These are phyloP conservation scores for Aristolochia californica DNA, from an alignment of 164 flowering plant genomes.

Conservation along the genomic window DNA sequence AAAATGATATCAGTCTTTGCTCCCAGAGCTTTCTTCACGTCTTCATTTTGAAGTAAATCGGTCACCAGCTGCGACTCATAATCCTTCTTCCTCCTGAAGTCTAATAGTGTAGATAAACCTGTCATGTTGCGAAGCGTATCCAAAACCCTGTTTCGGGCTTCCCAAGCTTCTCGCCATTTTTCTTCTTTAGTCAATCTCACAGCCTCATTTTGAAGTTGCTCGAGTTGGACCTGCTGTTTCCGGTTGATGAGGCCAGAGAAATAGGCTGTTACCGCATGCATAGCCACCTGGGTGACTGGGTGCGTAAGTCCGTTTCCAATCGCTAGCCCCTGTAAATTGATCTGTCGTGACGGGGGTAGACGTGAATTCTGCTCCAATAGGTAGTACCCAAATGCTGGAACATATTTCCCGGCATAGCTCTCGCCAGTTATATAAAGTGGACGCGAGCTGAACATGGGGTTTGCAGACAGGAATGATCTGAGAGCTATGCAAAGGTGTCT, in stretches of 20 bases:
- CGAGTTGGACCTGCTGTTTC: constrained; percentile 31
- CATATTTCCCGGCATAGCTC: constrained; percentile 81
- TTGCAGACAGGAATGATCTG: constrained; percentile 19
- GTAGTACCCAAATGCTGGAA: constrained; percentile 63
- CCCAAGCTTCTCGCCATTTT: constrained; percentile 18
- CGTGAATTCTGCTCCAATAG: constrained; percentile 19
- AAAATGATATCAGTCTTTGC: constrained; percentile 26
- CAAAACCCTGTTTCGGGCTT: constrained; percentile 8
- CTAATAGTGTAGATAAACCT: constrained; percentile 20
- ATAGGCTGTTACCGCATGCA: constrained; percentile 48
- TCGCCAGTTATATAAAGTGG: constrained; percentile 72
- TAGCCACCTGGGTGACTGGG: constrained; percentile 51
- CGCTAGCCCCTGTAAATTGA: constrained; percentile 41
- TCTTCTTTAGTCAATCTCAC: constrained; percentile 11
- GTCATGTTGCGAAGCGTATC: constrained; percentile 11
- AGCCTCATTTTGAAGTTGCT: constrained; percentile 15
- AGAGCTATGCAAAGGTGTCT: constrained; percentile 49
- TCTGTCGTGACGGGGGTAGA: background rate
- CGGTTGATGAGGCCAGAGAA: constrained; percentile 54
- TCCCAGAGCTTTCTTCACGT: constrained; percentile 43
- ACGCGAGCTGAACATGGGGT: constrained; percentile 34
- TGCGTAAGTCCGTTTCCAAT: constrained; percentile 77
- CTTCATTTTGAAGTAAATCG: constrained; percentile 20
- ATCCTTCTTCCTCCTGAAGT: constrained; percentile 20
- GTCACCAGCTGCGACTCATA: constrained; percentile 31